These are phyloP conservation scores for Ophiostoma pallidulum DNA, from an alignment of 2,329 filamentous ascomycete genomes.

Conservation along the genomic window DNA sequence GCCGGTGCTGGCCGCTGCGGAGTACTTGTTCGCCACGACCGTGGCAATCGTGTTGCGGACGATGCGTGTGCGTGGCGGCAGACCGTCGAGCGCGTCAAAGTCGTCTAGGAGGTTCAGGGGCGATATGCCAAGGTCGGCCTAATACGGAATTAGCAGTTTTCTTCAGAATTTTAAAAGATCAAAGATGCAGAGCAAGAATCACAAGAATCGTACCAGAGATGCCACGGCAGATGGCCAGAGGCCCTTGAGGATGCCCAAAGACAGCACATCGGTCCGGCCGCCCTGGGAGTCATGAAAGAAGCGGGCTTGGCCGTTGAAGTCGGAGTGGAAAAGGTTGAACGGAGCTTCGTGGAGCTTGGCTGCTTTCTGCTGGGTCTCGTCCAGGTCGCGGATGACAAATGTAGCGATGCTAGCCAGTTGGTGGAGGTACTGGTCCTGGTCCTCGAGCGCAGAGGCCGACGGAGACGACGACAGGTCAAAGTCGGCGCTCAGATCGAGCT, in stretches of 20 bases:
- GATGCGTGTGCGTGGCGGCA: constrained; percentile 11
- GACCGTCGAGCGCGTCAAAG: constrained; percentile 8
- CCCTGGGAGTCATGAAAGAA: constrained; percentile 16
- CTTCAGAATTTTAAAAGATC: too few species aligned
- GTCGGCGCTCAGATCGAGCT: constrained; percentile 13
- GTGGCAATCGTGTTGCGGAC: constrained; percentile 18
- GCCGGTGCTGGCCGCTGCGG: constrained; percentile 2
- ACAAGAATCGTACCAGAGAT: constrained; percentile 21
- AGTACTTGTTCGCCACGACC: constrained; percentile 19
- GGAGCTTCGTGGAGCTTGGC: constrained; percentile 19
- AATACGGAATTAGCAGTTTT: too few species aligned
- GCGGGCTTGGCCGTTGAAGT: not conserved
- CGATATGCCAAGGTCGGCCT: constrained; percentile 18
- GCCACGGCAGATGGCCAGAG: constrained; percentile 21
- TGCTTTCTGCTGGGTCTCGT: constrained; percentile 20
- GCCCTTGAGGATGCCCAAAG: constrained; percentile 22
- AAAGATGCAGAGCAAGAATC: too few species aligned
- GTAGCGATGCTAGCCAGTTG: constrained; percentile 23
- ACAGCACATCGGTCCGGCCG: constrained; percentile 17
- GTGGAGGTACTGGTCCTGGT: constrained; percentile 16
- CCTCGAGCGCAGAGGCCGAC: not conserved
- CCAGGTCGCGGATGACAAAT: constrained; percentile 21
- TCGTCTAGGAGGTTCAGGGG: constrained; percentile 15
- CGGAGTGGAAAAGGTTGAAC: constrained; percentile 20
- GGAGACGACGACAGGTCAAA: constrained; percentile 12